Evolutionary conservation across 495 filamentous ascomycete species (phyloP).

Genomic region (Podospora pseudocomata): DNA sequence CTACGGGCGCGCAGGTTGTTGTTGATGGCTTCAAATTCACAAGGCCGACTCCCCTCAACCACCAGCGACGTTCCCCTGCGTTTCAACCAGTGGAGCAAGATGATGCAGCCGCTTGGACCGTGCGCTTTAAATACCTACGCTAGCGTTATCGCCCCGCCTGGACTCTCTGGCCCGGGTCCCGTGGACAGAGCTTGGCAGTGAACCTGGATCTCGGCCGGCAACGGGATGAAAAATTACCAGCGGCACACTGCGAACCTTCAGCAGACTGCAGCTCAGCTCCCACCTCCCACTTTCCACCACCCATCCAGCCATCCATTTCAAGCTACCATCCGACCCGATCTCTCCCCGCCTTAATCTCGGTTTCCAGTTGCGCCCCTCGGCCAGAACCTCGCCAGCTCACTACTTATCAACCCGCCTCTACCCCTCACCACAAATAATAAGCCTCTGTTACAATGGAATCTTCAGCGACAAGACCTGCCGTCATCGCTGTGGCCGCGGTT

Average conservation of each 20-base stretch:
- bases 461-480: slow-evolving; percentile 56
- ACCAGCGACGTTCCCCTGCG: slow-evolving; percentile 5
- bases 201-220: slow-evolving; percentile 17
- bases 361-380: slow-evolving; percentile 1
- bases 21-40: slow-evolving; percentile 2
- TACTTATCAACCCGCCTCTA: not conserved
- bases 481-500: slow-evolving; percentile 69
- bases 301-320: slow-evolving; percentile 1
- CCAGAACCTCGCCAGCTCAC: slow-evolving; percentile 4
- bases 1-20: not conserved
- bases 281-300: too few species aligned
- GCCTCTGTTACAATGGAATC: slow-evolving; percentile 46
- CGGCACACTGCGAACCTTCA: slow-evolving; percentile 7
- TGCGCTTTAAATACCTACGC: slow-evolving; percentile 8
- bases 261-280: not conserved
- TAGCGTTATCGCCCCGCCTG: slow-evolving; percentile 14
- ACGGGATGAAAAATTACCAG: slow-evolving; percentile 19
- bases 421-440: slow-evolving; percentile 31
- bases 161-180: not conserved
- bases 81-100: not conserved
- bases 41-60: not conserved
- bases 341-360: not conserved
- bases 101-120: slow-evolving; percentile 6
- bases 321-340: not conserved
- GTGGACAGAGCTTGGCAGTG: not conserved